Evolutionary conservation across 768 basidiomycete genomes (phyloP).

Genomic region (Mycena sanguinolenta): DNA sequence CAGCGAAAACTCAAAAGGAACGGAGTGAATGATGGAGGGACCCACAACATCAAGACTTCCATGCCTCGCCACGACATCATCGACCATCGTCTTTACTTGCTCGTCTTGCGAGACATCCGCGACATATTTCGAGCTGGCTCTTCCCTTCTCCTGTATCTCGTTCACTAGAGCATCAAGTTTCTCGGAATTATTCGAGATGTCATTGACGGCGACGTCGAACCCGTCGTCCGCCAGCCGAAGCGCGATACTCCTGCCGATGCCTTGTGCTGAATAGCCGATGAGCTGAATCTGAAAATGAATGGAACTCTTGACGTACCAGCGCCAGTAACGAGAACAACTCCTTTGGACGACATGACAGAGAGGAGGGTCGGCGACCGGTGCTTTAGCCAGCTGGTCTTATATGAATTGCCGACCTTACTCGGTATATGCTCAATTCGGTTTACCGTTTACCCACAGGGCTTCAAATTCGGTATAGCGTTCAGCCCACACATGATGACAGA

Average conservation of each 20-base stretch:
- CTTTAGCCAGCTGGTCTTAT: too few species aligned
- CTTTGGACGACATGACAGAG: too few species aligned
- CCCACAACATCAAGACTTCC: constrained; percentile 50
- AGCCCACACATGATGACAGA: too few species aligned
- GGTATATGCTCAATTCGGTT: too few species aligned
- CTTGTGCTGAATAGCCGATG: too few species aligned
- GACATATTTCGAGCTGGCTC: not conserved
- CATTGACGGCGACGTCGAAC: constrained; percentile 51
- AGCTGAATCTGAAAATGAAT: not conserved
- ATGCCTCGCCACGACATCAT: constrained; percentile 35
- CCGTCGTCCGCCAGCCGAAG: constrained; percentile 52
- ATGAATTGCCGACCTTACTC: too few species aligned
- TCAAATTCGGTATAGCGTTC: too few species aligned
- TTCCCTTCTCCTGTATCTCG: constrained; percentile 27
- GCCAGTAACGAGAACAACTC: too few species aligned
- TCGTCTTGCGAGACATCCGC: constrained; percentile 41
- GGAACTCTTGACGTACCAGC: not conserved
- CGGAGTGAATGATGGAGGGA: not conserved
- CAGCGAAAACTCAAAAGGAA: not conserved
- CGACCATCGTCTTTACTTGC: constrained; percentile 42
- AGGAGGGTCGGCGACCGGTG: too few species aligned
- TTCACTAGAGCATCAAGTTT: constrained; percentile 34
- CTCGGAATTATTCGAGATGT: constrained; percentile 40
- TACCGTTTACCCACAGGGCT: too few species aligned
- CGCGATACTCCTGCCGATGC: constrained; percentile 51